Base-by-base conservation (phyloP, 2,329 filamentous ascomycete genomes). In the Ophiostoma pallidulum region DNA sequence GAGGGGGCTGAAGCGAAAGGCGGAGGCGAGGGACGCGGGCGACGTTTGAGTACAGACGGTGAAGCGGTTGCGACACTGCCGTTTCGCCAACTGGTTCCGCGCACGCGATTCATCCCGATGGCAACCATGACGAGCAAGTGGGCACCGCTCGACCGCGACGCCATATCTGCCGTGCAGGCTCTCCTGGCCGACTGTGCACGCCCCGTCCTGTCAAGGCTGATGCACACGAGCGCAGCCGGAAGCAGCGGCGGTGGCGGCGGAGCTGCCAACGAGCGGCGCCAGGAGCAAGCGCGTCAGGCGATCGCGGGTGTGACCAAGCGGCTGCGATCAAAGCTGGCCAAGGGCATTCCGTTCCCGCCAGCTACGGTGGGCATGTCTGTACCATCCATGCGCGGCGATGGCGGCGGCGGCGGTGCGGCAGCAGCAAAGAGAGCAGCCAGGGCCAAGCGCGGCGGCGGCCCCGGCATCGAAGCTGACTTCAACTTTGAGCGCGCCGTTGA, bases 111-210 rank as follows among this genome's bases (percentile, higher is more conserved):
- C 36, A 68, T 87, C 37, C 75, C 79, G n/a, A 75, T 73, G 51
- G 72, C 75, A 24, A 75, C 72, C 32, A 84, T 94, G 49, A 73
- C 84, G 36, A 66, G 80, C 36, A 86, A 83, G 59, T 88, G 83
- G 83, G 66, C 70, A 3, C 68, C 75, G 6, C 69, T 86, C 5
- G 69, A 76, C 4, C 60, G 66, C 7, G 63, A 69, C 20, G 76
- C 80, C 36, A 63, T 84, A 47, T 65, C 72, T 8, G 72, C 73
- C 44, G 70, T 82, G n/a, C 66, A 69, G 16, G 61, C 67, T 14
- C 68, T 85, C 24, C 65, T 87, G 28, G 64, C 70, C 19, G 72
- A 79, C 53, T 73, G 78, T 43, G 76, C 80, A 54, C 74, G 74
- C 14, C 77, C 82, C 13, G 75, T 85, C 38, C 69, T 84, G 12